phyloP scores from a whole-genome alignment of 805 yeast genomes.

The Kodamaea fukazawae region DNA sequence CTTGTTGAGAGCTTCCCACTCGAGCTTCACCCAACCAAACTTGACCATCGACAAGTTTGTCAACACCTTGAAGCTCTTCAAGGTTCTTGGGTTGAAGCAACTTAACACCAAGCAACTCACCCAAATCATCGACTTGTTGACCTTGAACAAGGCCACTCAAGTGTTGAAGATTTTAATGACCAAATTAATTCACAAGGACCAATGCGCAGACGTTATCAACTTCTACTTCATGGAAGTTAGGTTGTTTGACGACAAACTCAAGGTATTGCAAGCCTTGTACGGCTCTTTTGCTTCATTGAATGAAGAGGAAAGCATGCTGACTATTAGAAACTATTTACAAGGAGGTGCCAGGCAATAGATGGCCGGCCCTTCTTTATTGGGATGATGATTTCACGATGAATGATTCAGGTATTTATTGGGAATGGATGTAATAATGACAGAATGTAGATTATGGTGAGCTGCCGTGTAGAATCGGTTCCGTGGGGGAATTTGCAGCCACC shows the following conservation, averaged over 20 bases:
- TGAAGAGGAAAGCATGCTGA: constrained; percentile 16
- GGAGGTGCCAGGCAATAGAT: neutral
- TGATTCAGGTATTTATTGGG: neutral
- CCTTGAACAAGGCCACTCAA: constrained; percentile 20
- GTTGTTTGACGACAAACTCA: constrained; percentile 19
- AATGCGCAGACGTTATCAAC: constrained; percentile 21
- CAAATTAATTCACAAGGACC: constrained; percentile 21
- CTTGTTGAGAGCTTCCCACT: constrained; percentile 1
- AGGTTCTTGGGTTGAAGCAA: constrained; percentile 15
- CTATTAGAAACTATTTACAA: constrained; percentile 18
- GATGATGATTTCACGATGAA: neutral
- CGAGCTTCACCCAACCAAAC: neutral
- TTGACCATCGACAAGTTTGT: constrained; percentile 19
- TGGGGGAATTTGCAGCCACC: too few species aligned
- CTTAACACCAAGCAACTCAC: constrained; percentile 24
- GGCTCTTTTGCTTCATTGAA: too few species aligned
- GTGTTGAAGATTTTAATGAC: constrained; percentile 25
- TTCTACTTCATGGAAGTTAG: constrained; percentile 31
- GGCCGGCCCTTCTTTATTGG: neutral
- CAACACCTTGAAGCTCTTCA: constrained; percentile 23
- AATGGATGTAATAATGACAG: too few species aligned
- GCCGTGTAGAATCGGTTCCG: too few species aligned
- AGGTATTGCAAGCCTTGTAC: constrained; percentile 22
- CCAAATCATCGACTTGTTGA: constrained; percentile 25
- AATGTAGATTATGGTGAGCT: too few species aligned